Evolutionary conservation across 2,329 filamentous ascomycete species (phyloP).

Genomic region (Sporothrix schenckii): DNA sequence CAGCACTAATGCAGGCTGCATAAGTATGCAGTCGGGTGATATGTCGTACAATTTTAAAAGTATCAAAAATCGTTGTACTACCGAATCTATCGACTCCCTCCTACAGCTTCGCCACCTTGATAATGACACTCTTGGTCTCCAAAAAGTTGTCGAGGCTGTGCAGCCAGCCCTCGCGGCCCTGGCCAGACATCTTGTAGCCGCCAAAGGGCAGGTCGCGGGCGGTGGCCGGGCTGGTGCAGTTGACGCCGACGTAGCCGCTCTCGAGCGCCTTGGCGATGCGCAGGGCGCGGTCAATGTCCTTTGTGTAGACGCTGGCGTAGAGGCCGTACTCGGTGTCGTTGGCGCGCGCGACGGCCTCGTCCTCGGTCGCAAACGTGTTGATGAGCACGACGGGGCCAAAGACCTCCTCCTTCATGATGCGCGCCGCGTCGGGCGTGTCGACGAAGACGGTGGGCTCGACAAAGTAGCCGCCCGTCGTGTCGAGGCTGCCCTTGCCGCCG

Average conservation of each 20-base stretch:
- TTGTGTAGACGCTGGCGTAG: constrained; percentile 55
- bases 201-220: constrained; percentile 47
- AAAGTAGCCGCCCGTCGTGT: constrained; percentile 41
- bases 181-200: constrained; percentile 47
- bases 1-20: constrained; percentile 6
- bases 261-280: constrained; percentile 52
- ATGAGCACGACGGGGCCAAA: constrained; percentile 59
- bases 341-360: constrained; percentile 52
- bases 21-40: too few relatives aligned
- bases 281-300: constrained; percentile 48
- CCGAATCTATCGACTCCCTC: background rate
- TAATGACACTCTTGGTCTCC: constrained; percentile 41
- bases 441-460: constrained; percentile 49
- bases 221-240: constrained; percentile 45
- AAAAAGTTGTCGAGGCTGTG: constrained; percentile 44
- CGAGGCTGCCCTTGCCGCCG: constrained; percentile 38
- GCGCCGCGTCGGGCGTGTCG: constrained; percentile 43
- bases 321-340: constrained; percentile 60
- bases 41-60: too few relatives aligned
- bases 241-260: constrained; percentile 59
- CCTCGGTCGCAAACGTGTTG: constrained; percentile 55
- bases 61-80: background rate
- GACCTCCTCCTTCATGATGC: constrained; percentile 55
- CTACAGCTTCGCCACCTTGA: constrained; percentile 35
- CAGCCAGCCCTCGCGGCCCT: constrained; percentile 44